Percentiles rank a stretch among this genome's conserved stretches.
Evolutionary conservation across 2,329 filamentous ascomycete species (phyloP).

Genomic region (Aspergillus quadrilineatus): DNA sequence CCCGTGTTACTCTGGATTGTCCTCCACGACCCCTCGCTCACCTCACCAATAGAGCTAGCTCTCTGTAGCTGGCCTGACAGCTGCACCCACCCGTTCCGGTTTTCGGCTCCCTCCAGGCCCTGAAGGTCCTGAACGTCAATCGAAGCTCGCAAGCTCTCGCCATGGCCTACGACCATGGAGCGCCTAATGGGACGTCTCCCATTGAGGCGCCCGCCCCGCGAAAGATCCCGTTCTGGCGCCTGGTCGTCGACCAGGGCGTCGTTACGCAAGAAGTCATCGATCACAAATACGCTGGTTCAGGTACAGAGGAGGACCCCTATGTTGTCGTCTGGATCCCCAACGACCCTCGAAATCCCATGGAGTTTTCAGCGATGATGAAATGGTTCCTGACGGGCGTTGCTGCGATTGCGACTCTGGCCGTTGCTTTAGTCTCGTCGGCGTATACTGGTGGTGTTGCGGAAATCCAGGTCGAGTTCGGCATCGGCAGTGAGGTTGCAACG

Average conservation of each 20-base stretch:
- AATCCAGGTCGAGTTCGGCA: constrained; percentile 37
- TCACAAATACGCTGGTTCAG: constrained; percentile 36
- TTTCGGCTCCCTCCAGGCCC: too few relatives aligned
- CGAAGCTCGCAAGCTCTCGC: not conserved
- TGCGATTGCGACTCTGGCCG: constrained; percentile 42
- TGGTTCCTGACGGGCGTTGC: constrained; percentile 42
- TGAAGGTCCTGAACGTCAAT: not conserved
- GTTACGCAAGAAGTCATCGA: constrained; percentile 38
- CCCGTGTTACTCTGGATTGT: too few relatives aligned
- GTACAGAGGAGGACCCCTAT: constrained; percentile 45
- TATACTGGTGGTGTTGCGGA: constrained; percentile 42
- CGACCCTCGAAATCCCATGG: constrained; percentile 46
- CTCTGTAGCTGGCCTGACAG: too few relatives aligned
- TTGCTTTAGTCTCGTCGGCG: constrained; percentile 45
- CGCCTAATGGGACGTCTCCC: constrained; percentile 30
- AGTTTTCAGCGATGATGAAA: constrained; percentile 36
- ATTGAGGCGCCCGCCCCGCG: constrained; percentile 28
- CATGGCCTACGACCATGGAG: constrained; percentile 28
- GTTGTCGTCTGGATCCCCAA: constrained; percentile 45
- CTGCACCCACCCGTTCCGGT: too few relatives aligned
- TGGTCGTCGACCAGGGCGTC: constrained; percentile 33
- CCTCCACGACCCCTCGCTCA: too few relatives aligned
- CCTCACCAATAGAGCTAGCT: too few relatives aligned
- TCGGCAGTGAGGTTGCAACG: constrained; percentile 39
- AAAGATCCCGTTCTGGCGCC: constrained; percentile 37